Evolutionary conservation across 2,329 filamentous ascomycete genomes (phyloP), one percentile per base, ranked within the genome.

Genomic region (Mariannaea elegans): DNA sequence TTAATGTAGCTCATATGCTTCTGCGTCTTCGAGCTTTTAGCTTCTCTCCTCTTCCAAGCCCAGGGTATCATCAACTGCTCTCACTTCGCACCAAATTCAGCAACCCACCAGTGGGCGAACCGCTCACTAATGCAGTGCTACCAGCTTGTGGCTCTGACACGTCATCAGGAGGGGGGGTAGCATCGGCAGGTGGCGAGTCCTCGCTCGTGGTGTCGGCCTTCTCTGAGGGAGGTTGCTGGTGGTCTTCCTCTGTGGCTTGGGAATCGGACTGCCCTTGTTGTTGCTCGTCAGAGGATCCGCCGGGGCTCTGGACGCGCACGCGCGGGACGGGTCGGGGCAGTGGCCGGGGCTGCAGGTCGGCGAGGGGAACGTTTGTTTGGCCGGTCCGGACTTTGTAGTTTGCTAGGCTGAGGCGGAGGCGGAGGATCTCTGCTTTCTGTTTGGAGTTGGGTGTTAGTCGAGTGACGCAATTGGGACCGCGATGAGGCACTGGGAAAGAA

Each of bases 341-440:
- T 6, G 75, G 76, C 46, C 70, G 73, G 24, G 56, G 71, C 68
- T 87, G 79, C 18, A 93, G 80, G 44, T 85, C 77, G 55, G 87
- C 81, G 61, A 92, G 82, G 1, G 90, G 88, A 24, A 91, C 81
- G 57, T 84, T 78, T 53, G 87, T 84, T 75, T 94, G 91, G 60
- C 90, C 87, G 2, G 90, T 93, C 57, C 83, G 84, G 65, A 94
- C 81, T 76, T 93, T 93, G 80, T 93, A 93, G 70, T 84, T 85
- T 13, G 90, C 91, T 18, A 93, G 83, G 24, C 85, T 82, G 14
- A 94, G 84, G n/a, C 90, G 84, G 9, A 92, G 82, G 50, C 84
- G 84, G 42, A 93, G 80, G 47, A 87, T 84, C 70, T 90, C 85
- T 18, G 87, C 88, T 76, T 85, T 84, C 83, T 90, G 47, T 16